A percentile compares a stretch with the other conserved stretches of the same genome.
Conservation (phyloP, 2,329 filamentous ascomycete genomes). For the Tolypocladium endophyticum region DNA sequence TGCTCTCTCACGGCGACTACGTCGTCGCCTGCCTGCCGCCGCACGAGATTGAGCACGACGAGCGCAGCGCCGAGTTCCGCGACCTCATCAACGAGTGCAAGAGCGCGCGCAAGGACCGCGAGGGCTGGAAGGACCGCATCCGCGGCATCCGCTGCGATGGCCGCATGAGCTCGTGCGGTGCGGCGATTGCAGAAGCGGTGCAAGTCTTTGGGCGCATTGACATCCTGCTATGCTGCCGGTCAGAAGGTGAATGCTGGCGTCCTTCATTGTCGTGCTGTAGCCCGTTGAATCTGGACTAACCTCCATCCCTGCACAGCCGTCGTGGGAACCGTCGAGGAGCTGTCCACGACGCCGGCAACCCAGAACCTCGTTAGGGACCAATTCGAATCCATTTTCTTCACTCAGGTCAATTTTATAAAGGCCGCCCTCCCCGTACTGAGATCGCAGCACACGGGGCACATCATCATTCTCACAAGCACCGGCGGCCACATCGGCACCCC, state of each 20-base stretch:
- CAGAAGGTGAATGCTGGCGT: constrained; percentile 50
- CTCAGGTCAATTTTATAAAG: constrained; percentile 92
- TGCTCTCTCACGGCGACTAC: constrained; percentile 86
- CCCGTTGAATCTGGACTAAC: constrained; percentile 2
- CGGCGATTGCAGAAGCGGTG: constrained; percentile 78
- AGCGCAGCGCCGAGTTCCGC: constrained; percentile 68
- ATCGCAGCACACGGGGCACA: constrained; percentile 72
- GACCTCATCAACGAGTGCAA: constrained; percentile 64
- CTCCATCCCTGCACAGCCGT: constrained; percentile 45
- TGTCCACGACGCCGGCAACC: constrained; percentile 62
- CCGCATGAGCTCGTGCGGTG: constrained; percentile 63
- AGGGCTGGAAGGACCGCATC: constrained; percentile 74
- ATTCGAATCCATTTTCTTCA: constrained; percentile 92
- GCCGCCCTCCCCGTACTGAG: constrained; percentile 73
- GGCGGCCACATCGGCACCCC: constrained; percentile 90
- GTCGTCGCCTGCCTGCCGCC: constrained; percentile 77
- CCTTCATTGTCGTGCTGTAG: neutral
- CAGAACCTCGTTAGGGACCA: constrained; percentile 77
- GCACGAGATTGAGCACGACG: constrained; percentile 65
- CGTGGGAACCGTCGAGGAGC: constrained; percentile 83
- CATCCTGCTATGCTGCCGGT: constrained; percentile 81
- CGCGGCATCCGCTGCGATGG: constrained; percentile 55
- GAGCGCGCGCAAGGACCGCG: constrained; percentile 49
- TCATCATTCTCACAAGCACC: constrained; percentile 81
- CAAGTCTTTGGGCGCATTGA: constrained; percentile 79